Evolutionary conservation across 345 rosid genomes (phyloP), one percentile per base, ranked within the genome.

Genomic region (Mallotus nudiflorus): DNA sequence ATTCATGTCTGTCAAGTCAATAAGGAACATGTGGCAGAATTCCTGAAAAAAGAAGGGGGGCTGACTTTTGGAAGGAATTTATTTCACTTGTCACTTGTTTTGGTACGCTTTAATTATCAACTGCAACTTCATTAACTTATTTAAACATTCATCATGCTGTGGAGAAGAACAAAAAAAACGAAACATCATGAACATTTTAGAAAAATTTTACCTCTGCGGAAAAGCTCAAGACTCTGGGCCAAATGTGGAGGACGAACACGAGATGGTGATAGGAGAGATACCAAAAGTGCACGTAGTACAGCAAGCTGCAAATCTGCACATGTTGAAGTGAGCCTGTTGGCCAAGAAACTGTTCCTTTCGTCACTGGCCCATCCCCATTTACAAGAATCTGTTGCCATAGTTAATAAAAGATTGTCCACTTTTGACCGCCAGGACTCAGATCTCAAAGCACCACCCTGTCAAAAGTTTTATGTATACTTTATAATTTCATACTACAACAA

Each of bases 261-360:
- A 74, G 87, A 74, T 46, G 88, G 93, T 56, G 98, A 87, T 73
- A 92, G 87, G 10, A 92, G 85, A 69, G 97, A 90, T 56, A 89
- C 87, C 78, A 82, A 77, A 66, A 95, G 87, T 40, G 96, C 92
- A 57, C 74, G 81, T 52, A 95, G 85, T 48, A 92, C 86, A 59
- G 94, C 86, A 68, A 89, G 82, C 83, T 87, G 96, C 70, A 89
- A 83, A 82, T 85, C 89, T 76, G 82, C 83, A 54, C 31, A 72
- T 68, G 55, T 62, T 15, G 78, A 39, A 10, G 76, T 44, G 18
- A 78, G 78, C 67, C 72, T 81, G 74, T 75, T 39, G 18, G 82
- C 78, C 60, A 78, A 61, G 63, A 70, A 83, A 40, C 40, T 56
- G 59, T 68, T 77, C 60, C 58, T 84, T 75, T 73, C 85, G 72